These are phyloP conservation scores for Phaeoacremonium minimum DNA, from an alignment of 2,329 filamentous ascomycete genomes.

Conservation along the genomic window DNA sequence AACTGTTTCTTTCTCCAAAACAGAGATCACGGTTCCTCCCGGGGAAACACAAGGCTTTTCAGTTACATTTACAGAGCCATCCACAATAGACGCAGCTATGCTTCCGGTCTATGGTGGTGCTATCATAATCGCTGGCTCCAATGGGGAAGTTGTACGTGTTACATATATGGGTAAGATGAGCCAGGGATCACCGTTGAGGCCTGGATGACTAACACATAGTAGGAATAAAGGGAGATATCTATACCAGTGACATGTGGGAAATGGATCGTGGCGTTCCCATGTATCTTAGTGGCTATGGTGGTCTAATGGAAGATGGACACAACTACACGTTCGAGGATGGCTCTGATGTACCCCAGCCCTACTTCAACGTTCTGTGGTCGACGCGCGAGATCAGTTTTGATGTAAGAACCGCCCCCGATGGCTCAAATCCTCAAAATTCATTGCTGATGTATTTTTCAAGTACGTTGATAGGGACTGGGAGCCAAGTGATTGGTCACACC, in stretches of 20 bases:
- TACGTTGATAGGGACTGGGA: constrained; percentile 1
- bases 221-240: constrained; percentile 10
- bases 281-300: constrained; percentile 9
- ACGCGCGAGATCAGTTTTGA: constrained; percentile 10
- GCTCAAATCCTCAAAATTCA: too few relatives aligned
- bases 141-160: constrained; percentile 15
- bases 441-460: too few relatives aligned
- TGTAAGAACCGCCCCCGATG: too few relatives aligned
- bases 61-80: constrained; percentile 12
- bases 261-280: constrained; percentile 10
- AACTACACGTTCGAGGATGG: constrained; percentile 13
- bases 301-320: constrained; percentile 7
- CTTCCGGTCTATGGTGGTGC: constrained; percentile 19
- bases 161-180: constrained; percentile 14
- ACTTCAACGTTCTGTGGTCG: constrained; percentile 13
- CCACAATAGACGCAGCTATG: constrained; percentile 8
- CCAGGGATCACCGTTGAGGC: background rate
- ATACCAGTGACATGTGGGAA: constrained; percentile 12
- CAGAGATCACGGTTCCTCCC: background rate
- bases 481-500: constrained; percentile 1
- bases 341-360: constrained; percentile 9
- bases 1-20: background rate
- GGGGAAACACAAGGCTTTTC: background rate
- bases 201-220: background rate
- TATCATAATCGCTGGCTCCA: constrained; percentile 16